Evolutionary conservation across 2,329 filamentous ascomycete species (phyloP).

Genomic region (Aspergillus eucalypticola): DNA sequence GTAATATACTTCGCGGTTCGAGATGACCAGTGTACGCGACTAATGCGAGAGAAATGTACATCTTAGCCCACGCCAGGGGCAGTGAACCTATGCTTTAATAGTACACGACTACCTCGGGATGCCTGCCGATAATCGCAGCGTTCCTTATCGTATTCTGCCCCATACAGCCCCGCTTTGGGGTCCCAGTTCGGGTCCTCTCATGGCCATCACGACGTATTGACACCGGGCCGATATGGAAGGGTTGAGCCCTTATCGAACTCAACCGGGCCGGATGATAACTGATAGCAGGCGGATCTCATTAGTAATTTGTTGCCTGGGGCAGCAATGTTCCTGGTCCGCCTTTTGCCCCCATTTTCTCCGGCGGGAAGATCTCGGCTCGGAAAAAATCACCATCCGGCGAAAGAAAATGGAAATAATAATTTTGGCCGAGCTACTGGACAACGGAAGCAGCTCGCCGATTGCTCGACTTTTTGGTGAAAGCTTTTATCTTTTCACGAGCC

Average conservation of each 20-base stretch:
- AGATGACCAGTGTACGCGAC: background rate
- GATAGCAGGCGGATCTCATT: background rate
- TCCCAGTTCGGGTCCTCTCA: background rate
- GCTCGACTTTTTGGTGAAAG: slow-evolving; percentile 15
- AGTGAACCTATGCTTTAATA: background rate
- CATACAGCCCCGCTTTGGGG: slow-evolving; percentile 4
- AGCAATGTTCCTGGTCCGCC: background rate
- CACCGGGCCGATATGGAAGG: slow-evolving; percentile 3
- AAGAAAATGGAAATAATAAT: slow-evolving; percentile 34
- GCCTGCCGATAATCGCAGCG: slow-evolving; percentile 8
- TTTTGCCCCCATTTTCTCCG: slow-evolving; percentile 17
- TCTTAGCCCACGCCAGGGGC: background rate
- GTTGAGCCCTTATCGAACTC: slow-evolving; percentile 1
- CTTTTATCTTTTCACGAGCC: slow-evolving; percentile 16
- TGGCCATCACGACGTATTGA: background rate
- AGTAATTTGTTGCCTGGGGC: slow-evolving; percentile 14
- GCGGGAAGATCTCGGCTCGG: slow-evolving; percentile 19
- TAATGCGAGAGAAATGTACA: background rate
- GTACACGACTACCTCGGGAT: slow-evolving; percentile 1
- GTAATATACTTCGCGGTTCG: background rate
- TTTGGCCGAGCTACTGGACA: slow-evolving; percentile 27
- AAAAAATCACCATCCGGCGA: slow-evolving; percentile 30
- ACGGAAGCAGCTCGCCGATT: slow-evolving; percentile 17
- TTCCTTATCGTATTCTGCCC: slow-evolving; percentile 6
- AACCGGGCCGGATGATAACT: slow-evolving; percentile 6